phyloP scores from a whole-genome alignment of 1,284 basidiomycete genomes.

The Neolentinus lepideus region DNA sequence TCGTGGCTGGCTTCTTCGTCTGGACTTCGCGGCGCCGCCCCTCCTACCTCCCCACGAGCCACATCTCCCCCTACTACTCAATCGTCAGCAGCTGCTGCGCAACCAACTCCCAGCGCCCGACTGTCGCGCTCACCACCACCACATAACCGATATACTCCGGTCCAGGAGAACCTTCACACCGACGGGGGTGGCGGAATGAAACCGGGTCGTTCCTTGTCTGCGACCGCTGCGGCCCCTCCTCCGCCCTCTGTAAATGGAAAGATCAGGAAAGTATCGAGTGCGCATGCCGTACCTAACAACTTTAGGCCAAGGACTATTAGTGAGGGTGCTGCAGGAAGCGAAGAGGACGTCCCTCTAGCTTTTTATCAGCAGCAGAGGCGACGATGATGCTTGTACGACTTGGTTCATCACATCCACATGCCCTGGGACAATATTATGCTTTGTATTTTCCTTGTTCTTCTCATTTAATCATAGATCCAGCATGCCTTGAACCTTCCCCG shows the following conservation, averaged over 20 bases:
- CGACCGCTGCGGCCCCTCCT: slow-evolving; percentile 41
- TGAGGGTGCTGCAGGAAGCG: slow-evolving; percentile 36
- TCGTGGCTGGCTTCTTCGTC: slow-evolving; percentile 19
- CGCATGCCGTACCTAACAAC: slow-evolving; percentile 42
- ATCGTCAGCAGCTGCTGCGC: slow-evolving; percentile 9
- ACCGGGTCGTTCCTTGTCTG: slow-evolving; percentile 59
- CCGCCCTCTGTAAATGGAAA: slow-evolving; percentile 40
- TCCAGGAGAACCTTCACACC: slow-evolving; percentile 20
- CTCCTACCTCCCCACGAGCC: slow-evolving; percentile 30
- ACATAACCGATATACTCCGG: slow-evolving; percentile 30
- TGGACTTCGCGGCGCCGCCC: slow-evolving; percentile 9
- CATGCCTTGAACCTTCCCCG: background rate
- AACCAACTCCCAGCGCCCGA: slow-evolving; percentile 11
- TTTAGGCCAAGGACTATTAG: slow-evolving; percentile 35
- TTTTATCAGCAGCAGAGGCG: slow-evolving; percentile 69
- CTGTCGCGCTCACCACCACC: slow-evolving; percentile 32
- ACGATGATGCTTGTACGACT: slow-evolving; percentile 16
- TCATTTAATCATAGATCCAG: background rate
- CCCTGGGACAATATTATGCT: background rate
- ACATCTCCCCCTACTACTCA: slow-evolving; percentile 14
- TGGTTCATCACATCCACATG: background rate
- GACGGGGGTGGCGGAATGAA: slow-evolving; percentile 25
- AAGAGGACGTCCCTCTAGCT: slow-evolving; percentile 72
- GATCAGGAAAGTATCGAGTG: slow-evolving; percentile 56
- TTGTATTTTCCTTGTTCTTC: background rate